A percentile compares a stretch with the other conserved stretches of the same genome.
Conservation (phyloP, 148 eudicot genomes). For the Bassia scoparia region DNA sequence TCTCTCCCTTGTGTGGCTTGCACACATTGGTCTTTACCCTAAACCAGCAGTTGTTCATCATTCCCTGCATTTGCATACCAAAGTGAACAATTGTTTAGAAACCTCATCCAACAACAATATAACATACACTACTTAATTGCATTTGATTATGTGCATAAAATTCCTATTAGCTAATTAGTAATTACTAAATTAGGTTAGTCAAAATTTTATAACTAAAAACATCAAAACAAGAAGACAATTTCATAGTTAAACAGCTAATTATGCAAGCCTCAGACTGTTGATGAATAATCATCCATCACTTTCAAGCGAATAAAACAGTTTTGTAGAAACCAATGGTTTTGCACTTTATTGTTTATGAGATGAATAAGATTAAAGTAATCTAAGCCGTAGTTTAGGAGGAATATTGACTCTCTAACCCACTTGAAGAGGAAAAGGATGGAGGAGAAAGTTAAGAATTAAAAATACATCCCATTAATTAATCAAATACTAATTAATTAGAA, state of each 20-base stretch:
- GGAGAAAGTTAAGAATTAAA: neutral
- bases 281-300: neutral
- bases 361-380: neutral
- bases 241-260: too few relatives aligned
- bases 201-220: constrained; percentile 19
- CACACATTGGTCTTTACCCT: constrained; percentile 79
- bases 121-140: too few relatives aligned
- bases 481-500: neutral
- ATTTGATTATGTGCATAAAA: too few relatives aligned
- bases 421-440: constrained; percentile 12
- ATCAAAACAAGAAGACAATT: too few relatives aligned
- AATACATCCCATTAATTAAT: neutral
- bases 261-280: neutral
- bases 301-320: neutral
- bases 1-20: constrained; percentile 79
- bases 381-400: neutral
- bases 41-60: constrained; percentile 99
- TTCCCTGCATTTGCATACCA: constrained; percentile 46
- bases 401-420: constrained; percentile 10
- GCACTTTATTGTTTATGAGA: neutral
- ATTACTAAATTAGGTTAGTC: constrained; percentile 10
- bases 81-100: too few relatives aligned
- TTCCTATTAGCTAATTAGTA: too few relatives aligned
- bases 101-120: too few relatives aligned
- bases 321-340: neutral